These are phyloP conservation scores for Parachaetomium inaequale DNA, from an alignment of 495 filamentous ascomycete species.

Conservation along the genomic window DNA sequence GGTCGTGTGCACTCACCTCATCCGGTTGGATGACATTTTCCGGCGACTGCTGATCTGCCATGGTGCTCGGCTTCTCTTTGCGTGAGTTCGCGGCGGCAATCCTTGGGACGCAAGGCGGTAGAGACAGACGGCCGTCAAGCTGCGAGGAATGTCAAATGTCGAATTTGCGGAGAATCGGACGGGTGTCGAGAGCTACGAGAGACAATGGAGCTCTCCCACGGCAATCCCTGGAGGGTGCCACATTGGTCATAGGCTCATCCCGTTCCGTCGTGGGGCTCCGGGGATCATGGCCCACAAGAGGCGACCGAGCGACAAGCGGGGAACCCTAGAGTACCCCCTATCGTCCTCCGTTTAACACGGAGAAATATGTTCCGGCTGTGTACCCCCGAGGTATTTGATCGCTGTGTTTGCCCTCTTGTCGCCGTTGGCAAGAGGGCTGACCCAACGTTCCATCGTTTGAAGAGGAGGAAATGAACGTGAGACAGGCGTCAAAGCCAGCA, in stretches of 20 bases:
- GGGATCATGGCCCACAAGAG: neutral
- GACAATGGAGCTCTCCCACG: neutral
- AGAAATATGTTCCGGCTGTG: neutral
- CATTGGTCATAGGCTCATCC: slow-evolving; percentile 5
- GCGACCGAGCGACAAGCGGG: neutral
- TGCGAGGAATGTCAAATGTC: neutral
- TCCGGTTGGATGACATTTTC: neutral
- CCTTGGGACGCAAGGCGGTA: neutral
- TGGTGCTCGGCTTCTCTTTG: neutral
- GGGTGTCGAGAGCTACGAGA: neutral
- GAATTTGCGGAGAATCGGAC: neutral
- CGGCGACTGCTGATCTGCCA: neutral
- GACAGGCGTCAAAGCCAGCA: neutral
- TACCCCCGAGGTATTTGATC: neutral
- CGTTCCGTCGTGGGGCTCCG: slow-evolving; percentile 8
- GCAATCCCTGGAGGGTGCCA: neutral
- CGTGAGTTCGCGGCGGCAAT: neutral
- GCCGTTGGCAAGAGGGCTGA: neutral
- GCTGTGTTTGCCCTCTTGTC: neutral
- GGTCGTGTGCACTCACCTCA: neutral
- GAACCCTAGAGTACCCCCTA: neutral
- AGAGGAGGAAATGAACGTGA: slow-evolving; percentile 1
- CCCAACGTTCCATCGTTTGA: neutral
- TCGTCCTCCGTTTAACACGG: too few relatives aligned
- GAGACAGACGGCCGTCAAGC: neutral